Percentiles rank a stretch among this genome's conserved stretches.
Conservation (phyloP, 2,329 filamentous ascomycete genomes). For the Fusarium sp. region DNA sequence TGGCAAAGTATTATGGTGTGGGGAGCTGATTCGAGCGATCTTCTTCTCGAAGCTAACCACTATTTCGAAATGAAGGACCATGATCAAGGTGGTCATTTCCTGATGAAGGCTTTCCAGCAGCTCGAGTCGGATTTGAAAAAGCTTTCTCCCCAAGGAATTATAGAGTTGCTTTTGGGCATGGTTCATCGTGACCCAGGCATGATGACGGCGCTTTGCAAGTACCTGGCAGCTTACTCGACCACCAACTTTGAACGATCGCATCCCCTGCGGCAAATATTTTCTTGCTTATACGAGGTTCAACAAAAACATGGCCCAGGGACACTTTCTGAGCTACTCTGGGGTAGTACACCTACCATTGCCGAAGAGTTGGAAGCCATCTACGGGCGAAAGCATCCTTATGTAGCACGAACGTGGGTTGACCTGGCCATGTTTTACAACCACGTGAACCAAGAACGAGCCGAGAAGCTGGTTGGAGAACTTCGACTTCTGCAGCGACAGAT, state of each 20-base stretch:
- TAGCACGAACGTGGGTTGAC: constrained; percentile 59
- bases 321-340: constrained; percentile 60
- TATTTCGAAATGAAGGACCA: constrained; percentile 58
- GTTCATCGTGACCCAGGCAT: constrained; percentile 60
- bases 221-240: constrained; percentile 59
- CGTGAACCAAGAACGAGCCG: constrained; percentile 53
- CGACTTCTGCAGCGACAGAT: constrained; percentile 53
- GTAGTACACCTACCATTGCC: constrained; percentile 57
- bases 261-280: constrained; percentile 60
- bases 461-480: constrained; percentile 57
- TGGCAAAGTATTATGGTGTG: constrained; percentile 60
- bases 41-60: constrained; percentile 60
- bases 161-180: constrained; percentile 60
- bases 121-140: constrained; percentile 60
- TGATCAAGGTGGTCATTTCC: constrained; percentile 56
- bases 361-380: constrained; percentile 62
- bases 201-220: constrained; percentile 62
- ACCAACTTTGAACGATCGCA: constrained; percentile 60
- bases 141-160: constrained; percentile 59
- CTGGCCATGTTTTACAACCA: constrained; percentile 58
- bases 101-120: constrained; percentile 60
- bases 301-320: constrained; percentile 60
- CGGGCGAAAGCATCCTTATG: constrained; percentile 59
- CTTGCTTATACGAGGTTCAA: constrained; percentile 60
- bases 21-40: constrained; percentile 60